Conservation (phyloP, 768 basidiomycete species). For the Termitomyces sp. region DNA sequence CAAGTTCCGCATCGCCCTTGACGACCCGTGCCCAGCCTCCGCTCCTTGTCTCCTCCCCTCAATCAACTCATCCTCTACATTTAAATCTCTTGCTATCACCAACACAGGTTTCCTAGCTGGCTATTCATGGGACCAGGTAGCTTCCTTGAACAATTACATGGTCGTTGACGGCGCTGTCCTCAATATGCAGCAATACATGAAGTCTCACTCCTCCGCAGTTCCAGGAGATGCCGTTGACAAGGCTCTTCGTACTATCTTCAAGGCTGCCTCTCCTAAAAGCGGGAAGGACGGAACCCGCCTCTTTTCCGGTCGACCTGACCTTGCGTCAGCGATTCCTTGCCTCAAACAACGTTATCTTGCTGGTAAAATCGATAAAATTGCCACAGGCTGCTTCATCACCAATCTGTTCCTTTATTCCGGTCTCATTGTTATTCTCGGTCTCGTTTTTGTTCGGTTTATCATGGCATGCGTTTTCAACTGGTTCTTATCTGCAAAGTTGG, state of each 20-base stretch:
- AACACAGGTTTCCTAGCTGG: constrained; percentile 72
- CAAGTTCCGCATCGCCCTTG: constrained; percentile 63
- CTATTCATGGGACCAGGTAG: constrained; percentile 89
- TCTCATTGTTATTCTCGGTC: constrained; percentile 84
- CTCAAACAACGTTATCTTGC: constrained; percentile 83
- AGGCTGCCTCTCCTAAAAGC: constrained; percentile 36
- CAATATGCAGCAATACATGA: constrained; percentile 86
- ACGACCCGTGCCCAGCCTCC: constrained; percentile 60
- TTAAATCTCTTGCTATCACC: constrained; percentile 53
- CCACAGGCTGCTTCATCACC: constrained; percentile 93
- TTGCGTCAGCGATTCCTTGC: constrained; percentile 71
- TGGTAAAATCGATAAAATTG: constrained; percentile 94
- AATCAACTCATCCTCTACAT: constrained; percentile 52
- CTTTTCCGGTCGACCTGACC: constrained; percentile 67
- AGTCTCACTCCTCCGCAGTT: constrained; percentile 62
- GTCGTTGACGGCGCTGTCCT: constrained; percentile 93
- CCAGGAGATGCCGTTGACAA: constrained; percentile 74
- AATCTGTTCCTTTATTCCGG: constrained; percentile 86
- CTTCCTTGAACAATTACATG: constrained; percentile 64
- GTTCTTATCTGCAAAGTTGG: constrained; percentile 84
- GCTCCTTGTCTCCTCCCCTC: constrained; percentile 65
- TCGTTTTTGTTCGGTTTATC: constrained; percentile 86
- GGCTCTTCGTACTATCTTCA: constrained; percentile 73
- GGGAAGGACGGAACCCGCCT: constrained; percentile 90
- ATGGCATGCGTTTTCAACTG: constrained; percentile 98